Percentiles rank a stretch among this genome's conserved stretches.
phyloP scores from a whole-genome alignment of 2,329 filamentous ascomycete species.

The Trichoderma sp. region DNA sequence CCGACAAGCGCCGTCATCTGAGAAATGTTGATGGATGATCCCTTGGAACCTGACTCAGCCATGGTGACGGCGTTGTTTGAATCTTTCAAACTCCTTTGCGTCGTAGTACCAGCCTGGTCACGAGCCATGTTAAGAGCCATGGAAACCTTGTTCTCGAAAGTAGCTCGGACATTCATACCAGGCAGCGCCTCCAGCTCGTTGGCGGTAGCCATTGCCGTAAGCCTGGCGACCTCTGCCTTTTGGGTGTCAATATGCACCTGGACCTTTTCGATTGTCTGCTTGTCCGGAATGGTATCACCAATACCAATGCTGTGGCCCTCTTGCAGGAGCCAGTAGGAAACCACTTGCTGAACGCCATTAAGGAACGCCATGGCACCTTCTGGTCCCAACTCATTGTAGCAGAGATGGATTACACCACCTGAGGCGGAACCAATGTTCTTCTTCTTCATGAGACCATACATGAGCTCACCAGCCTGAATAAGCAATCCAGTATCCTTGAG shows the following conservation, averaged over 20 bases:
- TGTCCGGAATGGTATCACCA: constrained; percentile 94
- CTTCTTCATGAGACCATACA: constrained; percentile 90
- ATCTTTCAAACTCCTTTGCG: constrained; percentile 89
- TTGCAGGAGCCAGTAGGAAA: constrained; percentile 96
- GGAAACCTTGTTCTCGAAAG: constrained; percentile 96
- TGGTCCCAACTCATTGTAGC: constrained; percentile 90
- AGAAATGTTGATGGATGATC: constrained; percentile 98
- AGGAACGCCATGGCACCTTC: constrained; percentile 90
- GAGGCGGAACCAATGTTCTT: constrained; percentile 88
- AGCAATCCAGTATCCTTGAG: constrained; percentile 74
- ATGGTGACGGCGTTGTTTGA: constrained; percentile 96
- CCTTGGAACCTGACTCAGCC: constrained; percentile 95
- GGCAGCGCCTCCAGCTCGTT: constrained; percentile 90
- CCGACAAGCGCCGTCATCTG: constrained; percentile 99
- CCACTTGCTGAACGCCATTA: constrained; percentile 89
- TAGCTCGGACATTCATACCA: constrained; percentile 98
- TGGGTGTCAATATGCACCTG: constrained; percentile 76
- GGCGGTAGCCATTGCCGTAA: constrained; percentile 75
- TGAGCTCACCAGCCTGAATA: constrained; percentile 81
- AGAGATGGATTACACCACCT: constrained; percentile 90
- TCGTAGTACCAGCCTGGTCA: constrained; percentile 92
- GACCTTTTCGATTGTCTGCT: constrained; percentile 77
- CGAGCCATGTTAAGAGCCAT: constrained; percentile 91
- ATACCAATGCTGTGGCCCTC: constrained; percentile 98
- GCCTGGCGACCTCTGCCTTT: constrained; percentile 74